Percentiles rank a stretch among this genome's conserved stretches.
Evolutionary conservation across 176 grass and related monocot genomes (phyloP).

Genomic region (Ampelocalamus luodianensis): DNA sequence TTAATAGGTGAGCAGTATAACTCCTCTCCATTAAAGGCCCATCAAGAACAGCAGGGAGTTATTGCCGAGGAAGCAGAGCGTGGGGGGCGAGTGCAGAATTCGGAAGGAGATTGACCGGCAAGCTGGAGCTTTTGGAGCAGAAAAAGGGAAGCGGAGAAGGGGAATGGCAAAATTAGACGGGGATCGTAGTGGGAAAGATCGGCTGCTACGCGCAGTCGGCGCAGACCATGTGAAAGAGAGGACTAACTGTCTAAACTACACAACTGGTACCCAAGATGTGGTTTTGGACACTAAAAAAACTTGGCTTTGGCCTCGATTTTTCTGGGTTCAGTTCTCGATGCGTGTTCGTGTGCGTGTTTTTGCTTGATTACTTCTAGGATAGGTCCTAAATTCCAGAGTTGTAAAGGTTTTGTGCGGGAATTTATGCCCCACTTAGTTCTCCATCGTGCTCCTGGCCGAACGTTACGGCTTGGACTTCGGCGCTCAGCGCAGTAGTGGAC

Average conservation of each 20-base stretch:
- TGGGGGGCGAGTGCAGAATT: neutral
- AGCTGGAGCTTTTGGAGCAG: conserved; percentile 2
- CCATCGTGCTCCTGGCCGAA: conserved; percentile 47
- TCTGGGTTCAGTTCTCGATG: conserved; percentile 25
- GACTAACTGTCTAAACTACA: neutral
- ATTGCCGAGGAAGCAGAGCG: neutral
- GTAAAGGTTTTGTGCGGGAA: neutral
- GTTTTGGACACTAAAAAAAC: conserved; percentile 38
- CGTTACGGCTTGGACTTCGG: conserved; percentile 50
- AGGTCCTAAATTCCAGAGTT: conserved; percentile 35
- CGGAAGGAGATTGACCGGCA: neutral
- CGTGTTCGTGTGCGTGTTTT: neutral
- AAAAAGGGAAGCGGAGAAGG: conserved; percentile 6
- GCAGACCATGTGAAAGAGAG: conserved; percentile 17
- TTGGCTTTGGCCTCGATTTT: conserved; percentile 23
- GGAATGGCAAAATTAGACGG: conserved; percentile 20
- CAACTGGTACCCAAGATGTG: neutral
- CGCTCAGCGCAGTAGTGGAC: conserved; percentile 26
- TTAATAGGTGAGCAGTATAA: conserved; percentile 32
- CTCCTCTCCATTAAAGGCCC: conserved; percentile 39
- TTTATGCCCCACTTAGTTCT: conserved; percentile 34
- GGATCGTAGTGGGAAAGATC: conserved; percentile 16
- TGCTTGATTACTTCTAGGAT: conserved; percentile 1
- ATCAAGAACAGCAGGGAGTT: conserved; percentile 33
- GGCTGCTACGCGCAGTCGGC: conserved; percentile 6